Evolutionary conservation across 371 early-diverging fungal genomes (phyloP).

Genomic region (Batkoa obscura): DNA sequence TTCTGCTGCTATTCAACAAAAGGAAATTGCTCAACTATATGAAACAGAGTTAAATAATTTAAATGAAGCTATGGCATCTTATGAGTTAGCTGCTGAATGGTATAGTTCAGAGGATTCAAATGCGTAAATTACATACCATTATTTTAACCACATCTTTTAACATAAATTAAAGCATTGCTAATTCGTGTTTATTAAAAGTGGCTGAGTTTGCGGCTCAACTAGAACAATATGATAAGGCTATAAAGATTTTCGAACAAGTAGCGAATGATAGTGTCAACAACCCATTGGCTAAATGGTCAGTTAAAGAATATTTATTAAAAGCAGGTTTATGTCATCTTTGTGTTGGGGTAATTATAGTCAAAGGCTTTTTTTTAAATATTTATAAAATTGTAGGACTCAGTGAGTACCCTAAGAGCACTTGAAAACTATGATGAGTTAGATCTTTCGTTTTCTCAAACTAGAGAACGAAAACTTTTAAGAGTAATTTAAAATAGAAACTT

Average conservation of each 20-base stretch:
- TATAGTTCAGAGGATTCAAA: slow-evolving; percentile 73
- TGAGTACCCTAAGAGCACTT: slow-evolving; percentile 47
- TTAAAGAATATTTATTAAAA: slow-evolving; percentile 87
- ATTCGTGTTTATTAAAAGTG: slow-evolving; percentile 74
- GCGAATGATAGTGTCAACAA: slow-evolving; percentile 67
- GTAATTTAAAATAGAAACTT: slow-evolving; percentile 13
- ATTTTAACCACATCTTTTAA: not conserved
- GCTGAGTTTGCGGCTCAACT: slow-evolving; percentile 78
- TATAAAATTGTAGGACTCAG: slow-evolving; percentile 39
- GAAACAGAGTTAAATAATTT: slow-evolving; percentile 69
- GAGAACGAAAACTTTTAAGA: slow-evolving; percentile 67
- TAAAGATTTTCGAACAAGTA: slow-evolving; percentile 68
- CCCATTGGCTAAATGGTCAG: slow-evolving; percentile 79
- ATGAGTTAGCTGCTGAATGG: slow-evolving; percentile 80
- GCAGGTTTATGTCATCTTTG: slow-evolving; percentile 77
- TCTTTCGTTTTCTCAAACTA: slow-evolving; percentile 54
- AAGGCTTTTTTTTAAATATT: slow-evolving; percentile 10
- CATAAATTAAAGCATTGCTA: slow-evolving; percentile 43
- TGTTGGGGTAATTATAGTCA: slow-evolving; percentile 22
- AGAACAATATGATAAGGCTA: slow-evolving; percentile 71
- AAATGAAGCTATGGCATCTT: slow-evolving; percentile 60
- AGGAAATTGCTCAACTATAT: slow-evolving; percentile 83
- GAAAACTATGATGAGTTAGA: slow-evolving; percentile 71
- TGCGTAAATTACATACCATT: slow-evolving; percentile 32
- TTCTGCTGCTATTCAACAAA: slow-evolving; percentile 77